Evolutionary conservation across 2,329 filamentous ascomycete species (phyloP).

Genomic region (Aureobasidium mangrovei): DNA sequence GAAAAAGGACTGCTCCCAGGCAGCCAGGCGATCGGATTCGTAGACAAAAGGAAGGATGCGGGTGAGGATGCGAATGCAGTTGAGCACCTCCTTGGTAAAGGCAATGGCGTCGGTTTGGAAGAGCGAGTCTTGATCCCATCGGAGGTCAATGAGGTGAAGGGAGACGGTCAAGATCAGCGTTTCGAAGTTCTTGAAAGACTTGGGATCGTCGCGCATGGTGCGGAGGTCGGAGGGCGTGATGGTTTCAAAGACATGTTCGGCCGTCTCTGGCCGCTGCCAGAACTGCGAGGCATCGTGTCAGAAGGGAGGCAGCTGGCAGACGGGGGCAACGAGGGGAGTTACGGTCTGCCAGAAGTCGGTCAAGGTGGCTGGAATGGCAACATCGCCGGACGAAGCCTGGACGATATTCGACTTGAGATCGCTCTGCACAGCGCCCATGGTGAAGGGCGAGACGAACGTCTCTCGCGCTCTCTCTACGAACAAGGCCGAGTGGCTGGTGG

Average conservation of each 20-base stretch:
- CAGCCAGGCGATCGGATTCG: constrained; percentile 70
- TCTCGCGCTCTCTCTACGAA: background rate
- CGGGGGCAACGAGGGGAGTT: background rate
- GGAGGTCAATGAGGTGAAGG: constrained; percentile 71
- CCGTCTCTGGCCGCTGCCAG: constrained; percentile 92
- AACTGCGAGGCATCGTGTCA: constrained; percentile 49
- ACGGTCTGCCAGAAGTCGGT: constrained; percentile 18
- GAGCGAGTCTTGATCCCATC: constrained; percentile 75
- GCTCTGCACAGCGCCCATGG: constrained; percentile 18
- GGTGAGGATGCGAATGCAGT: constrained; percentile 87
- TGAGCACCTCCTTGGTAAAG: constrained; percentile 60
- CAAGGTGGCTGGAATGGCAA: constrained; percentile 14
- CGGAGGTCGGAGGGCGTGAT: constrained; percentile 58
- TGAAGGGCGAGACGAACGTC: background rate
- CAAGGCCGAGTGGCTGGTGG: background rate
- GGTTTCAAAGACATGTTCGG: constrained; percentile 85
- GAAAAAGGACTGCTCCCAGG: constrained; percentile 91
- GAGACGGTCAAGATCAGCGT: constrained; percentile 76
- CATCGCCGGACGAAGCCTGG: constrained; percentile 15
- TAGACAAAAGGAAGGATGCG: constrained; percentile 85
- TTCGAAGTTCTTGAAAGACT: constrained; percentile 75
- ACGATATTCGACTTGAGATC: constrained; percentile 19
- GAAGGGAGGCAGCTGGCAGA: background rate
- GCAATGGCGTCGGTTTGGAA: constrained; percentile 18
- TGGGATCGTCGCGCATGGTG: constrained; percentile 64